phyloP scores from a whole-genome alignment of 2,329 filamentous ascomycete species.

The Colletotrichum sp. region DNA sequence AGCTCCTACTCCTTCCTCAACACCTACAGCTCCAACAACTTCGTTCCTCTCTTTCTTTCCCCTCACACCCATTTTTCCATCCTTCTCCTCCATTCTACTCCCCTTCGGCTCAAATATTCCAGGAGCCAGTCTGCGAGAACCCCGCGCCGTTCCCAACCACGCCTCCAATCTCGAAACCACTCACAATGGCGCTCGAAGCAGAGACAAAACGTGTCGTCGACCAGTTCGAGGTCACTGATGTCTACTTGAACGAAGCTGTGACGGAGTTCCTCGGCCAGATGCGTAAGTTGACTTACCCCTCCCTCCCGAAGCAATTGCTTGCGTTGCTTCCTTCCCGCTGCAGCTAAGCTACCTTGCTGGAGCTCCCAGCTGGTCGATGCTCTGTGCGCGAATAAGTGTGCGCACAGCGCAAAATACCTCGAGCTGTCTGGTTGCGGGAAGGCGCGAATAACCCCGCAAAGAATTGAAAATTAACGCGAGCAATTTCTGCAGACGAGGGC shows the following conservation, averaged over 20 bases:
- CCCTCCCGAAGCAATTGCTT: neutral
- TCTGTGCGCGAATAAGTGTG: neutral
- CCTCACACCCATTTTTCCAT: slow-evolving; percentile 30
- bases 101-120: slow-evolving; percentile 43
- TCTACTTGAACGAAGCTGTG: slow-evolving; percentile 80
- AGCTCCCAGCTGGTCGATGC: neutral
- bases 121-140: slow-evolving; percentile 59
- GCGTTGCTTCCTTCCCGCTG: neutral
- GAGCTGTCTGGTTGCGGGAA: neutral
- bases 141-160: slow-evolving; percentile 58
- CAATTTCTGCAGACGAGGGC: slow-evolving; percentile 70
- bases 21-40: slow-evolving; percentile 25
- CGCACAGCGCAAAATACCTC: slow-evolving; percentile 2
- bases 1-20: slow-evolving; percentile 32
- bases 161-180: slow-evolving; percentile 58
- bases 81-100: slow-evolving; percentile 40
- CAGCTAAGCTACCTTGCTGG: neutral
- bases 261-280: slow-evolving; percentile 88
- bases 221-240: slow-evolving; percentile 84
- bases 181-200: slow-evolving; percentile 66
- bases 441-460: neutral
- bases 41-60: slow-evolving; percentile 29
- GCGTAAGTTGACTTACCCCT: slow-evolving; percentile 50
- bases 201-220: slow-evolving; percentile 82
- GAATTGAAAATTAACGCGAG: neutral